phyloP scores from a whole-genome alignment of 805 yeast species.

The Ogataea ganodermae region DNA sequence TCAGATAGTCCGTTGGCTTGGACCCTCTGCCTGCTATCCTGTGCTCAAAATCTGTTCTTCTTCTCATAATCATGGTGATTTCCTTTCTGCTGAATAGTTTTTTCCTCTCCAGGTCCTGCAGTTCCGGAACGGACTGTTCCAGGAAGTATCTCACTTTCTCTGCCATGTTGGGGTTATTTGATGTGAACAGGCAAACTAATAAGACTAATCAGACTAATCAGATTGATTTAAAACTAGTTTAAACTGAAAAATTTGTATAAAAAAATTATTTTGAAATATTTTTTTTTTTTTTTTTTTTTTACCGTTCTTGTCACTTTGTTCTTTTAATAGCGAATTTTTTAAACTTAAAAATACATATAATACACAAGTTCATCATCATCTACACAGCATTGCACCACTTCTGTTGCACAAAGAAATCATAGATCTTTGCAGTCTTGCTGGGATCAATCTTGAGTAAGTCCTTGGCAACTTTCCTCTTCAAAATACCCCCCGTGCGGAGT shows the following conservation, averaged over 20 bases:
- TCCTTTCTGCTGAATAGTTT: constrained; percentile 84
- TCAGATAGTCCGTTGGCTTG: constrained; percentile 70
- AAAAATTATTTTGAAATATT: neutral
- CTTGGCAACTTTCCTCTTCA: constrained; percentile 84
- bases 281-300: neutral
- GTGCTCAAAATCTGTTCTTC: constrained; percentile 95
- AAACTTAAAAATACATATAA: constrained; percentile 6
- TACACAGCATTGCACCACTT: constrained; percentile 64
- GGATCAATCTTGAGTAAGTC: constrained; percentile 84
- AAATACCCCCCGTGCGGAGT: constrained; percentile 76
- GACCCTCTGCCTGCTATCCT: constrained; percentile 83
- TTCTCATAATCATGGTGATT: constrained; percentile 80
- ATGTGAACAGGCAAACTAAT: neutral
- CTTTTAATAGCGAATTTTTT: neutral
- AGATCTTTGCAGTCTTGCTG: constrained; percentile 80
- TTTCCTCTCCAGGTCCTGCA: constrained; percentile 80
- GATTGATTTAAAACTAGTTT: too few species aligned
- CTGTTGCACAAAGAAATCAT: constrained; percentile 90
- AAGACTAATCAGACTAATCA: too few species aligned
- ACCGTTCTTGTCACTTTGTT: too few species aligned
- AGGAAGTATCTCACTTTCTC: constrained; percentile 52
- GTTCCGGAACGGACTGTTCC: constrained; percentile 82
- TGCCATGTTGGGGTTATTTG: constrained; percentile 31
- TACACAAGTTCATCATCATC: constrained; percentile 8
- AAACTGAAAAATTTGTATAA: neutral